Evolutionary conservation across 2,329 filamentous ascomycete genomes (phyloP).

Genomic region (Fusarium tjaetaba): DNA sequence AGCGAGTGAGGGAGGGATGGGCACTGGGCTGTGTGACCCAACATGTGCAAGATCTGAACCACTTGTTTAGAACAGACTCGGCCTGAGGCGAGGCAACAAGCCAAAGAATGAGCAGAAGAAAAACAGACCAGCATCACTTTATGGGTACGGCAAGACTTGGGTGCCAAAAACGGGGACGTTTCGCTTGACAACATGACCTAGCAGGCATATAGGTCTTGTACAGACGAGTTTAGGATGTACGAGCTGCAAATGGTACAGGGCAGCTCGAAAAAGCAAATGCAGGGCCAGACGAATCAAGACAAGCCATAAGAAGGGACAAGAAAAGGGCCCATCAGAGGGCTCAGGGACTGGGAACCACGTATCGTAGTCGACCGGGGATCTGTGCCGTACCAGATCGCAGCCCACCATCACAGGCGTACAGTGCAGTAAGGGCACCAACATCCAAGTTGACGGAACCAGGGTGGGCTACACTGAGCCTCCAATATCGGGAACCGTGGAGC

Average conservation of each 20-base stretch:
- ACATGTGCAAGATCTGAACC: conserved; percentile 51
- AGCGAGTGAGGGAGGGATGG: conserved; percentile 47
- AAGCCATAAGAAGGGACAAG: conserved; percentile 28
- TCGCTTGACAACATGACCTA: conserved; percentile 37
- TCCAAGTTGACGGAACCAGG: conserved; percentile 49
- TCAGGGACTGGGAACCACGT: conserved; percentile 28
- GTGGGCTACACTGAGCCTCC: conserved; percentile 39
- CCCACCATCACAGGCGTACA: conserved; percentile 31
- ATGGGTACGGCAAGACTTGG: conserved; percentile 40
- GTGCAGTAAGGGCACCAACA: conserved; percentile 39
- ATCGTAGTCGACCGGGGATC: conserved; percentile 32
- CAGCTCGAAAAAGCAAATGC: conserved; percentile 30
- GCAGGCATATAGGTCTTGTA: conserved; percentile 23
- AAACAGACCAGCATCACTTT: conserved; percentile 35
- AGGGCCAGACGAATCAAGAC: conserved; percentile 34
- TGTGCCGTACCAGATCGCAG: conserved; percentile 39
- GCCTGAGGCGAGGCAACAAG: conserved; percentile 46
- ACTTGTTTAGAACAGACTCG: conserved; percentile 49
- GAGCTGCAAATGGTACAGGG: conserved; percentile 22
- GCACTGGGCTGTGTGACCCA: conserved; percentile 48
- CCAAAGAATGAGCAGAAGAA: conserved; percentile 37
- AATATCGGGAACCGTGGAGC: conserved; percentile 43
- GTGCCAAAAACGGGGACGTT: conserved; percentile 27
- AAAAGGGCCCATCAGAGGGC: conserved; percentile 21
- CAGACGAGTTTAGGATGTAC: conserved; percentile 15